Evolutionary conservation across 495 filamentous ascomycete genomes (phyloP), one percentile per base, ranked within the genome.

Genomic region (Lasiosphaeria miniovina): DNA sequence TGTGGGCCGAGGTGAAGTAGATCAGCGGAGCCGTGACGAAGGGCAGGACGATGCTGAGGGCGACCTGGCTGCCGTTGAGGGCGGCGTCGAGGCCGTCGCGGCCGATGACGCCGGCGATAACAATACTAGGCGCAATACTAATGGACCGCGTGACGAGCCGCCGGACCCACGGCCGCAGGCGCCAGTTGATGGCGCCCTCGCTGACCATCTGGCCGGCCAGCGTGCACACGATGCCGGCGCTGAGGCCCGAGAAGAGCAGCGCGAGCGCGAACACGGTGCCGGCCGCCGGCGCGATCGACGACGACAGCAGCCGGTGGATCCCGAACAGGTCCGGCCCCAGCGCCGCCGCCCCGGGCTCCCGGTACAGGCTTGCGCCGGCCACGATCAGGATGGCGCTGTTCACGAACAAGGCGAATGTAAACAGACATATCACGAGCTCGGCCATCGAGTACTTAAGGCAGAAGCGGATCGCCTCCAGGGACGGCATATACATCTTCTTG

Each of bases 311-410:
- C n/a, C 80, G 67, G 71, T 96, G 86, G 62, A 96, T 94, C 31
- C 83, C 84, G 69, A 93, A 96, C 36, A 96, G 84, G 58, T 92
- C 87, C 14, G 88, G 90, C 57, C 81, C 74, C 40, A 78, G 73
- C 2, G 24, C 2, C 2, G 24, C 1, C 3, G 86, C 84, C 12
- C 78, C 76, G 4, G 77, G 65, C 15, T 77, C 81, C 7, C 82
- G 77, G 64, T 85, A 91, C 0, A 96, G 84, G 1, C 88, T 85
- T 4, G 91, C 87, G 40, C 91, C 92, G 3, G 91, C 89, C 15
- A 92, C 88, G 68, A 96, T 94, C 50, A 96, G 84, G 66, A 96
- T 96, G 57, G 92, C 82, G 59, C 84, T 88, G 75, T 96, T 96
- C 65, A 96, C 90, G 63, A 96, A 96, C 15, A 96, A 83, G 6